Evolutionary conservation across 805 yeast species (phyloP).

Genomic region (Starmerella tilneyi): DNA sequence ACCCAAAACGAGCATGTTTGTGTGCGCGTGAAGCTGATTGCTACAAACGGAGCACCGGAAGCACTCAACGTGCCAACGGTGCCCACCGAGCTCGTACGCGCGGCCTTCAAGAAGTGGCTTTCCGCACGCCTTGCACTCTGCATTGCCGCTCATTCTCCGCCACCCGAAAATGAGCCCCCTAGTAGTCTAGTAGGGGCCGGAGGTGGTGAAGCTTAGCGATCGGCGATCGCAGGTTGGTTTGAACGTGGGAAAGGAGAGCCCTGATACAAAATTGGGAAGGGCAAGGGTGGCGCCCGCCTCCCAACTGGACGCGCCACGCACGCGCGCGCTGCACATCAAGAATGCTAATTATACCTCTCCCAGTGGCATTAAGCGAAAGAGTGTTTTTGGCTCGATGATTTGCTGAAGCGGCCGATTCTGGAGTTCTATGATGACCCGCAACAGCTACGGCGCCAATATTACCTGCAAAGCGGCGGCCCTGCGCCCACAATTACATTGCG

Average conservation of each 20-base stretch:
- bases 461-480: too few relatives aligned
- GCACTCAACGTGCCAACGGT: conserved; percentile 92
- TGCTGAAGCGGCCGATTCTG: too few relatives aligned
- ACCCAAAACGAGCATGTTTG: conserved; percentile 83
- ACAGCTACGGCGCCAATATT: too few relatives aligned
- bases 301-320: conserved; percentile 8
- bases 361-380: too few relatives aligned
- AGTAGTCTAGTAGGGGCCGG: neutral
- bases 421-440: too few relatives aligned
- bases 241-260: neutral
- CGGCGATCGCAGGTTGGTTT: neutral
- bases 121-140: conserved; percentile 25
- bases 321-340: neutral
- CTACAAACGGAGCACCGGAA: conserved; percentile 82
- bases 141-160: conserved; percentile 17
- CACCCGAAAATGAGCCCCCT: neutral
- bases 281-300: conserved; percentile 4
- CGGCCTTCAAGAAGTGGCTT: conserved; percentile 58
- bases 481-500: too few relatives aligned
- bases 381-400: neutral
- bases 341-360: too few relatives aligned
- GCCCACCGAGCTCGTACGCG: conserved; percentile 89
- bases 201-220: neutral
- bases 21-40: conserved; percentile 67
- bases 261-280: neutral